Conservation (phyloP, 2,329 filamentous ascomycete genomes). For the Xylaria sp. region DNA sequence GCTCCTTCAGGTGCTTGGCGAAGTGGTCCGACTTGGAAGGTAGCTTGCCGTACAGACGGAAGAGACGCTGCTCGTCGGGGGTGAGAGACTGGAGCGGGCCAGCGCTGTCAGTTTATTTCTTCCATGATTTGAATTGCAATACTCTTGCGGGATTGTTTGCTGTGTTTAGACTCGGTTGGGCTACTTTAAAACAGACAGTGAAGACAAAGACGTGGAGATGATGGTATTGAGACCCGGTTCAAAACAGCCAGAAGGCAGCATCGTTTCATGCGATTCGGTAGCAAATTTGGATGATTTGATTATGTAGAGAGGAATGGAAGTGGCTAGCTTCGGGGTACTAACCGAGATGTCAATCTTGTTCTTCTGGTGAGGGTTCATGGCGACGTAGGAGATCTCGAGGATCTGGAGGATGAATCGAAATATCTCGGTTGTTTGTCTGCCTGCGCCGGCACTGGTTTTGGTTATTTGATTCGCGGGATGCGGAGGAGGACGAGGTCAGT, state of each 20-base stretch:
- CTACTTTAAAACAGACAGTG: neutral
- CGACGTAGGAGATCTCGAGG: conserved; percentile 45
- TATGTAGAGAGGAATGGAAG: conserved; percentile 16
- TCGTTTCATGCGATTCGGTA: conserved; percentile 4
- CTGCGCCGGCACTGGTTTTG: conserved; percentile 5
- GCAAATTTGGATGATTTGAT: neutral
- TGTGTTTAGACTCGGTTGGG: conserved; percentile 6
- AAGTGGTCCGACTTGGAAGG: conserved; percentile 96
- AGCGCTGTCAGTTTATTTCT: conserved; percentile 9
- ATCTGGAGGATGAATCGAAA: conserved; percentile 7
- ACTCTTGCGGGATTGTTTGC: neutral
- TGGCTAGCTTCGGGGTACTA: conserved; percentile 55
- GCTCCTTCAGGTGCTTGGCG: conserved; percentile 98
- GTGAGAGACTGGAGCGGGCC: conserved; percentile 76
- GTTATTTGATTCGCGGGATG: neutral
- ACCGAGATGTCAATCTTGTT: conserved; percentile 98
- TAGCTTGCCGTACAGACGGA: conserved; percentile 97
- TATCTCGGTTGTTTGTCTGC: conserved; percentile 3
- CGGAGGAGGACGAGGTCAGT: neutral
- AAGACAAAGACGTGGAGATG: conserved; percentile 26
- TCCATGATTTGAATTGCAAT: neutral
- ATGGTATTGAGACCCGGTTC: neutral
- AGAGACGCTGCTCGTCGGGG: conserved; percentile 94
- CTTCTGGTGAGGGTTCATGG: conserved; percentile 96
- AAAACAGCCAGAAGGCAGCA: neutral